These are phyloP conservation scores for Candida ortonii DNA, from an alignment of 805 yeast species.

Conservation along the genomic window DNA sequence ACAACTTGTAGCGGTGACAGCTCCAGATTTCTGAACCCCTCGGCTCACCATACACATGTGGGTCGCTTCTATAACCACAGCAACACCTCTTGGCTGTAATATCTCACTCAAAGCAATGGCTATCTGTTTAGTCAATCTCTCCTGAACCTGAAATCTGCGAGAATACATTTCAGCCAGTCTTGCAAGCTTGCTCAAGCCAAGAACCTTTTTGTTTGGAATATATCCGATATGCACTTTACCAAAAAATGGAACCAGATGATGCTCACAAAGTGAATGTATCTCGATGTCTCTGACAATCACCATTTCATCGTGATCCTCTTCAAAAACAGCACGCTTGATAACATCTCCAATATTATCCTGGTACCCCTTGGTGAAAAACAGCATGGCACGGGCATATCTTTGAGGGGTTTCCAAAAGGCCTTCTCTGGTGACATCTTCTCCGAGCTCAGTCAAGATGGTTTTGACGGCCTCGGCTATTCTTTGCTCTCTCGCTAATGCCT, in stretches of 20 bases:
- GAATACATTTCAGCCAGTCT: slow-evolving; percentile 96
- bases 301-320: slow-evolving; percentile 99
- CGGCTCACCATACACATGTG: slow-evolving; percentile 99
- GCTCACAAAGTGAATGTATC: slow-evolving; percentile 91
- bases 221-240: slow-evolving; percentile 99
- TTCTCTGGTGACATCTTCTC: slow-evolving; percentile 86
- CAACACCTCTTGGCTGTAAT: slow-evolving; percentile 92
- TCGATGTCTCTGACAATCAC: slow-evolving; percentile 95
- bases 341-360: slow-evolving; percentile 92
- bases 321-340: slow-evolving; percentile 91
- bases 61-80: slow-evolving; percentile 95
- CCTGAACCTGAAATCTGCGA: slow-evolving; percentile 96
- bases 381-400: slow-evolving; percentile 94
- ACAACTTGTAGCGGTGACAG: slow-evolving; percentile 90
- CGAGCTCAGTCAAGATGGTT: slow-evolving; percentile 74
- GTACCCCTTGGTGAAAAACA: slow-evolving; percentile 93
- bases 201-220: slow-evolving; percentile 88
- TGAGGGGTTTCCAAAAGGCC: slow-evolving; percentile 94
- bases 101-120: slow-evolving; percentile 94
- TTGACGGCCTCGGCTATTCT: slow-evolving; percentile 85
- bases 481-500: slow-evolving; percentile 59
- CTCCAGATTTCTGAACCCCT: slow-evolving; percentile 94
- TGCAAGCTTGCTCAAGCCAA: slow-evolving; percentile 91
- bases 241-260: slow-evolving; percentile 94
- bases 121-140: slow-evolving; percentile 91